These are phyloP conservation scores for Boletellus sp. DNA, from an alignment of 768 basidiomycete genomes.

Conservation along the genomic window DNA sequence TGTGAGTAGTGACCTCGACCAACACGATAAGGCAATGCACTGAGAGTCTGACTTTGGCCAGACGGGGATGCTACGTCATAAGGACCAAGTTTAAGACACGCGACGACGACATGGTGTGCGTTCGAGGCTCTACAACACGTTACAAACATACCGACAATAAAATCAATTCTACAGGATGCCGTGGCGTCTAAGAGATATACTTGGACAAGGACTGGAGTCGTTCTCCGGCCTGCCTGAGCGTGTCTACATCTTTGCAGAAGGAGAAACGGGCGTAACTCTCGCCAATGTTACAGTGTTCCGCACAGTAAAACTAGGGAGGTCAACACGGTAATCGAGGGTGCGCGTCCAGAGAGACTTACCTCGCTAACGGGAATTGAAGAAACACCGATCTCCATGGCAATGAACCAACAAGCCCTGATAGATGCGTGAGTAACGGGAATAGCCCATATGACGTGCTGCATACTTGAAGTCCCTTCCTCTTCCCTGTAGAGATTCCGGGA, in stretches of 20 bases:
- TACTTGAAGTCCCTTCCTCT: constrained; percentile 87
- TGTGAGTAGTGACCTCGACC: too few species aligned
- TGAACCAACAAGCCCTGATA: constrained; percentile 88
- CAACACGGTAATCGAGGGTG: constrained; percentile 2
- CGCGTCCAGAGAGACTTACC: constrained; percentile 42
- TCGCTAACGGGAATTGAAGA: constrained; percentile 95
- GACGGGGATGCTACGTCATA: too few species aligned
- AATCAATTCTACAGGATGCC: neutral
- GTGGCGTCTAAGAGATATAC: constrained; percentile 40
- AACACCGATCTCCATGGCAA: constrained; percentile 85
- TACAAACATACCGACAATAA: neutral
- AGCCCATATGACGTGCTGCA: constrained; percentile 12
- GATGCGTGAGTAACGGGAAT: constrained; percentile 11
- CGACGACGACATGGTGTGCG: too few species aligned
- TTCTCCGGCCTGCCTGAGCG: constrained; percentile 75
- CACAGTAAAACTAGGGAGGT: constrained; percentile 76
- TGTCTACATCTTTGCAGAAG: constrained; percentile 93
- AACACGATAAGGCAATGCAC: too few species aligned
- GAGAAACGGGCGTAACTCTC: constrained; percentile 87
- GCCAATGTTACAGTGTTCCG: constrained; percentile 80
- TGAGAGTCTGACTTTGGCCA: too few species aligned
- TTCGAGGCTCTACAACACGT: neutral
- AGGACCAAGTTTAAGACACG: too few species aligned
- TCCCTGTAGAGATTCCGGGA: constrained; percentile 70
- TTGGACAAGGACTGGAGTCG: constrained; percentile 73